Base-by-base conservation (phyloP, 129 eudicot genomes). In the Sambucus nigra region DNA sequence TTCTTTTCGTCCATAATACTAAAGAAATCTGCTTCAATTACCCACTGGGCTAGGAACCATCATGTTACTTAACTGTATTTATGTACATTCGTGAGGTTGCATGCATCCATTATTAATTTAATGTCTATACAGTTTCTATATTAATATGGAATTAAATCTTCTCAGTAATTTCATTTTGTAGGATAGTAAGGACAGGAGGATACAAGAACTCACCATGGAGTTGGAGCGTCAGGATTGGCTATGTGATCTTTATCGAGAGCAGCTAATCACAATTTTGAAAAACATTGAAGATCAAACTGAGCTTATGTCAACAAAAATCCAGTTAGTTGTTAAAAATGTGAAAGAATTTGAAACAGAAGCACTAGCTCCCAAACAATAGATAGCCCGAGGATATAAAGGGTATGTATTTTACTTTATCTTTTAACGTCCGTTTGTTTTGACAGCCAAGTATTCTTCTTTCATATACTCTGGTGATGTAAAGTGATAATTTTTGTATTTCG, bases 181-280 rank as follows among this genome's bases (percentile, higher is more conserved):
- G 86, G 80, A 73, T 55, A 58, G 53, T 31, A 82, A 82, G 64
- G 80, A 82, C 47, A 59, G 47, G 66, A 69, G 51, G 54, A 82
- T 82, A 40, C 70, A 82, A 75, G 86, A 70, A 62, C 69, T 82
- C 18, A 59, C 64, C 6, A 40, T 44, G 50, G 82, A 82, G 68
- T 60, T 78, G 68, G 73, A 78, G 50, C 74, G 64, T 31, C 93
- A 82, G 64, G 82, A 75, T 52, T 69, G 24, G 60, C 61, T 82
- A 23, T 73, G 79, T 60, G 71, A 61, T 32, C 79, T 73, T 33
- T 82, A 78, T 20, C 25, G 77, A 26, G 77, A 65, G 60, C 72
- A 67, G 45, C 19, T 82, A 53, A 58, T 57, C 22, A 35, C 59
- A 13, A 73, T 82, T 50, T 70, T 78, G 24, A 57, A 60, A 47